Base-by-base conservation (phyloP, 2,329 filamentous ascomycete species). In the Clarireedia hainanense region DNA sequence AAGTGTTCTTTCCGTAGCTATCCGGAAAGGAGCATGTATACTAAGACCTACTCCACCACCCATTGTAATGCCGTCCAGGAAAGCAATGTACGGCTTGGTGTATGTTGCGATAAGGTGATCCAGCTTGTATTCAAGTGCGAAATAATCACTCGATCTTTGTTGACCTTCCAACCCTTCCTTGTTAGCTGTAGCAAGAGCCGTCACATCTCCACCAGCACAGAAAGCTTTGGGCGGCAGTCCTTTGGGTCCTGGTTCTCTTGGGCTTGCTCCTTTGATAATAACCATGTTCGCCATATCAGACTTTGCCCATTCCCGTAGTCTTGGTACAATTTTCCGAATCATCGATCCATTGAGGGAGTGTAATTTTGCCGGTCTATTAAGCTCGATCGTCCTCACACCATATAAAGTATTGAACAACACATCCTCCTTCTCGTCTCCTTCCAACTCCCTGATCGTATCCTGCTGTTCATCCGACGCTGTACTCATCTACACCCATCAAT, bases 31-130 rank as follows among this genome's bases (percentile, higher is more conserved):
- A 2, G 94, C 92, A 73, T 99, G 95, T 52, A 96, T 82, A 71
- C 89, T 95, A 56, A 99, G 80, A 6, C 94, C 94, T 52, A 97
- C 94, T 63, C 94, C 94, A 55, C 94, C 94, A 55, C 94, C 94
- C 94, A 99, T 99, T 52, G 95, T 99, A 71, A 96, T 88, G 58
- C 94, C 94, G 68, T 99, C 94, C 86, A 99, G 95, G 69, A 97
- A 88, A 34, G 94, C 88, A 52, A 99, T 83, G 68, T 94, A 95
- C 0, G 94, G 94, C 76, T 96, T 99, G 59, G 77, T 70, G 75
- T 96, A 96, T 39, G 91, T 96, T 23, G 94, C 89, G 69, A 99
- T 96, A 64, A 92, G 78, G 73, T 99, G 94, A 71, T 99, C 89
- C 60, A 99, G 84, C 75, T 89, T 86, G 79, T 97, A 99, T 84